Base-by-base conservation (phyloP, 2,329 filamentous ascomycete species). In the Botrytis medusae region DNA sequence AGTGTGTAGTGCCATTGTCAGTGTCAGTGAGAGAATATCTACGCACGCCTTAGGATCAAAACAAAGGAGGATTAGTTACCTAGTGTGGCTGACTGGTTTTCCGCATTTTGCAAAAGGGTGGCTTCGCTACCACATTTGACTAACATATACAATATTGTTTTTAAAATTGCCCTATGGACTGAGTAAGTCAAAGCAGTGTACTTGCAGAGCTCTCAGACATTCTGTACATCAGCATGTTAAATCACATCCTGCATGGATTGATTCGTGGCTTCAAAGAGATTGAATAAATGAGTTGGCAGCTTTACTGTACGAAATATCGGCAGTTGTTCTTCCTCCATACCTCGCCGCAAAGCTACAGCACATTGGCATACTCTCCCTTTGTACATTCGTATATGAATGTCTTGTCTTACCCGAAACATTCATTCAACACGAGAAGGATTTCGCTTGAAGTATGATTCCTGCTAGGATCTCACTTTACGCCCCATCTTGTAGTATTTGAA, bases 391-490 rank as follows among this genome's bases (percentile, higher is more conserved):
- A 29, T 69, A n/a, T 57, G 22, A 44, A 69, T 69, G 65, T 69
- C 65, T 69, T 10, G 51, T 42, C n/a, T 44, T 42, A 42, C 29
- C 65, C 65, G 65, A 69, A 69, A 69, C 65, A 57, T 32, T 16
- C 46, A 16, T 25, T 37, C 65, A 57, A 69, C n/a, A 69, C 34
- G 48, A 69, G 65, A 57, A 69, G 65, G 65, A 69, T 69, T 69
- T 42, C n/a, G 65, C 48, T 44, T 44, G n/a, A 32, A 34, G n/a
- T 40, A 32, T 57, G n/a, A 57, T 69, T 57, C n/a, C 22, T 48
- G 46, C 29, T 40, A 65, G 42, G 29, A 65, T 65, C 42, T 48
- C 62, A 65, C 46, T 46, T 48, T 48, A 7, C n/a, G n/a, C 51
- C 65, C 40, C 37, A 42, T 29, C 16, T 69, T 37, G n/a, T 46